A percentile compares a stretch with the other conserved stretches of the same genome.
Evolutionary conservation across 306 rosid genomes (phyloP).

Genomic region (Quercus dentata): DNA sequence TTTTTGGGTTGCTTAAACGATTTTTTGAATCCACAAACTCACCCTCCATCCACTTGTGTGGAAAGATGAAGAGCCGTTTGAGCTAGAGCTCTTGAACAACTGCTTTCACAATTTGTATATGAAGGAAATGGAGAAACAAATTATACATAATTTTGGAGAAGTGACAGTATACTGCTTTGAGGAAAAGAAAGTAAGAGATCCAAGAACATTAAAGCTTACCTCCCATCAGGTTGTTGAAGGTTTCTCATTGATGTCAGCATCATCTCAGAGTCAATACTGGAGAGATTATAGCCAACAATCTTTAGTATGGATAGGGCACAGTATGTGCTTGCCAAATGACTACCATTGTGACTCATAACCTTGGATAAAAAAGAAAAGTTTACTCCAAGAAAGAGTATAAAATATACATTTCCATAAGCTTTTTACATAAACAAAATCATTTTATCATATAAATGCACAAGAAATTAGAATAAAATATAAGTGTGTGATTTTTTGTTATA

Average conservation of each 20-base stretch:
- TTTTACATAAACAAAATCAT: background rate
- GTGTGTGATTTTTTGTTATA: slow-evolving; percentile 25
- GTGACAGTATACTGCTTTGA: background rate
- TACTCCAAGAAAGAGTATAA: background rate
- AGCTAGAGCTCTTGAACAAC: background rate
- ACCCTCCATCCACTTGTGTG: too few relatives aligned
- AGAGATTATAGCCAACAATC: slow-evolving; percentile 66
- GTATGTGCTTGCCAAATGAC: slow-evolving; percentile 95
- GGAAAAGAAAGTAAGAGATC: background rate
- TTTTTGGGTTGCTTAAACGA: too few relatives aligned
- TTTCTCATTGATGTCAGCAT: slow-evolving; percentile 68
- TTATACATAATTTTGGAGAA: background rate
- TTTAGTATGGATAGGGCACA: slow-evolving; percentile 79
- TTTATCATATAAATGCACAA: background rate
- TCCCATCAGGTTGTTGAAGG: slow-evolving; percentile 97
- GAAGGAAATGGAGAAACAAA: background rate
- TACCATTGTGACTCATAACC: slow-evolving; percentile 51
- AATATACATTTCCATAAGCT: background rate
- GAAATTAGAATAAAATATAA: background rate
- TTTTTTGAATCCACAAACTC: too few relatives aligned
- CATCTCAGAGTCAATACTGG: slow-evolving; percentile 46
- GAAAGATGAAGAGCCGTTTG: too few relatives aligned
- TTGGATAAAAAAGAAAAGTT: slow-evolving; percentile 10
- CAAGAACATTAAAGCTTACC: slow-evolving; percentile 42
- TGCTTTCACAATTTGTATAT: background rate